These are phyloP conservation scores for Ophiostoma pallidulum DNA, from an alignment of 2,329 filamentous ascomycete species.

Conservation along the genomic window DNA sequence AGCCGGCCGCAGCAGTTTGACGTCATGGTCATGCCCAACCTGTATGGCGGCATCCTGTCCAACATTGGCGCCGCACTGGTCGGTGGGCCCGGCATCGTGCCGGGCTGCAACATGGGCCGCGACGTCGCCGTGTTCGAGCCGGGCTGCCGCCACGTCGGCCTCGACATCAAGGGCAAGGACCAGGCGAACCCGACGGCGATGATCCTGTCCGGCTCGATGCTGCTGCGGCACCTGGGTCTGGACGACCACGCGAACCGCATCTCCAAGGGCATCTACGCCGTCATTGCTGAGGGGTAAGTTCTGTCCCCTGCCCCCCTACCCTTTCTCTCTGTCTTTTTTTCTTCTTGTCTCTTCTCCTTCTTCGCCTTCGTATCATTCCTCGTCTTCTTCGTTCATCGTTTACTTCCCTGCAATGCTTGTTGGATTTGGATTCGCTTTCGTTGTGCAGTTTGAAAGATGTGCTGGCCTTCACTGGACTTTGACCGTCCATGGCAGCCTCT, in stretches of 20 bases:
- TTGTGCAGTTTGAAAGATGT: no score
- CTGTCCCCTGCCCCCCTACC: constrained; percentile 2
- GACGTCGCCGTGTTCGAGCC: constrained; percentile 98
- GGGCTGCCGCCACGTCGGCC: constrained; percentile 96
- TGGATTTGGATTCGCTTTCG: no score
- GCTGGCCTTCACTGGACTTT: no score
- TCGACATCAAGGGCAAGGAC: constrained; percentile 99
- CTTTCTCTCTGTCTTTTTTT: not conserved
- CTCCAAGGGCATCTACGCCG: constrained; percentile 69
- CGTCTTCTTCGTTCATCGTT: no score
- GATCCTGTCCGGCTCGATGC: constrained; percentile 92
- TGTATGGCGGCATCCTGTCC: constrained; percentile 97
- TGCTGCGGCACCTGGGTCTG: constrained; percentile 90
- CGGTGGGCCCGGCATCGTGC: constrained; percentile 91
- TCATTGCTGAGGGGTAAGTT: constrained; percentile 81
- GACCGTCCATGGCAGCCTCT: no score
- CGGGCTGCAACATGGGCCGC: constrained; percentile 98
- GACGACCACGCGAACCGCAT: constrained; percentile 98
- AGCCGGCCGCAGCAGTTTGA: constrained; percentile 96
- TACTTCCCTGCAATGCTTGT: no score
- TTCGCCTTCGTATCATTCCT: no score
- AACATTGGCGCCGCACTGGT: constrained; percentile 98
- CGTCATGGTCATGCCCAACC: constrained; percentile 99
- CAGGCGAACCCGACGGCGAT: constrained; percentile 97
- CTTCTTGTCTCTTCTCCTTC: not conserved